Conservation (phyloP, 179 eudicot species). For the Beta lomatogona region DNA sequence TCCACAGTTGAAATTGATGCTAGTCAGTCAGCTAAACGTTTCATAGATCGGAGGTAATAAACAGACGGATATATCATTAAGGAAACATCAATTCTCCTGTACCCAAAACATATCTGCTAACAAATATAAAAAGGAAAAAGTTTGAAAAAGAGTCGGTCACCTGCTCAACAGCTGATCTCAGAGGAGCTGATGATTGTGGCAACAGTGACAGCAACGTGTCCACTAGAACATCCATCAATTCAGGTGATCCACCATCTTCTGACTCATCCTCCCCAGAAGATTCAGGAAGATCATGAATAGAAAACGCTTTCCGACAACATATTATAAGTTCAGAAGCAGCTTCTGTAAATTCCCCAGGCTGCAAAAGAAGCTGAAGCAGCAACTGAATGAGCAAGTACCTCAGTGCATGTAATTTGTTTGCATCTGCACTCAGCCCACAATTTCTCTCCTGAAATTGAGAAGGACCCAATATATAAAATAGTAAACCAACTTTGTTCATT, state of each 20-base stretch:
- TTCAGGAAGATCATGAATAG: constrained; percentile 54
- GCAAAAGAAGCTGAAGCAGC: constrained; percentile 76
- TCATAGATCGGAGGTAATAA: too few species aligned
- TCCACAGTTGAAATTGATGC: too few species aligned
- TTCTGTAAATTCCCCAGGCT: constrained; percentile 80
- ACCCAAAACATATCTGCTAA: neutral
- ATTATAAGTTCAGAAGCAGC: constrained; percentile 82
- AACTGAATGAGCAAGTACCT: constrained; percentile 91
- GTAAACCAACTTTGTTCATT: neutral
- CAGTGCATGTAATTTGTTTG: constrained; percentile 75
- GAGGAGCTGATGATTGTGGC: constrained; percentile 87
- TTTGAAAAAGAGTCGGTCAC: constrained; percentile 31
- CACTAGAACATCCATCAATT: constrained; percentile 80
- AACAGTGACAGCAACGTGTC: constrained; percentile 88
- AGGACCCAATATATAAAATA: neutral
- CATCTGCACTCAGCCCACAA: constrained; percentile 60
- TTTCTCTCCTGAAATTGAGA: constrained; percentile 64
- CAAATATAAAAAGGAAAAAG: neutral
- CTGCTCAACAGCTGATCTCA: constrained; percentile 91
- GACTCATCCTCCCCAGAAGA: constrained; percentile 77
- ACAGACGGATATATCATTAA: neutral
- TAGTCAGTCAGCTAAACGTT: too few species aligned
- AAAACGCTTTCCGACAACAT: constrained; percentile 79
- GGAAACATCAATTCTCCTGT: neutral
- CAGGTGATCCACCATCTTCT: constrained; percentile 65